A percentile compares a stretch with the other conserved stretches of the same genome.
These are phyloP conservation scores for Alternaria solani DNA, from an alignment of 2,329 filamentous ascomycete genomes.

Conservation along the genomic window DNA sequence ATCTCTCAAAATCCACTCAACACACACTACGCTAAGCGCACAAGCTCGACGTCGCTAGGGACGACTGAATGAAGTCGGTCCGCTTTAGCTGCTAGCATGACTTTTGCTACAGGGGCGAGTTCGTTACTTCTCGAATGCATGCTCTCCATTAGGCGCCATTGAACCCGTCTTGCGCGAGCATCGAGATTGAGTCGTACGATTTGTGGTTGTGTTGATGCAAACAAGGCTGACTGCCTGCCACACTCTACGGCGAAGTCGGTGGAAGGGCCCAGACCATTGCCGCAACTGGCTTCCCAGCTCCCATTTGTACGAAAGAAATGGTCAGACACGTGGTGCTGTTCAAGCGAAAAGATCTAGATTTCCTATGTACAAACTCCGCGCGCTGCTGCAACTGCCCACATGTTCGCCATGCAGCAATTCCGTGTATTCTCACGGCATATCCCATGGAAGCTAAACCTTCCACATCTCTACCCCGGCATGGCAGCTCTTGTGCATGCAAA, in stretches of 20 bases:
- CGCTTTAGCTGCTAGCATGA: background rate
- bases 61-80: background rate
- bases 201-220: background rate
- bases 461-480: background rate
- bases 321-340: background rate
- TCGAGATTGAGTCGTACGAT: background rate
- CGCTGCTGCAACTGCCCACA: background rate
- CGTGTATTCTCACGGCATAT: background rate
- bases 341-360: conserved; percentile 5
- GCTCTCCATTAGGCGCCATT: background rate
- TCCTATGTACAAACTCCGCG: conserved; percentile 13
- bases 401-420: background rate
- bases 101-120: background rate
- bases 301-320: background rate
- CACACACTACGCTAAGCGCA: conserved; percentile 6
- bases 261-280: background rate
- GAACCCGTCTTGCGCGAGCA: background rate
- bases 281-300: background rate
- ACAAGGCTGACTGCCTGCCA: background rate
- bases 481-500: background rate
- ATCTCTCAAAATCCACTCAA: conserved; percentile 4
- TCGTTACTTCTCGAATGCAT: background rate
- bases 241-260: background rate
- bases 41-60: conserved; percentile 9
- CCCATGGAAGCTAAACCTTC: conserved; percentile 1